phyloP scores from a whole-genome alignment of 164 flowering plant species.

The Piper betle region DNA sequence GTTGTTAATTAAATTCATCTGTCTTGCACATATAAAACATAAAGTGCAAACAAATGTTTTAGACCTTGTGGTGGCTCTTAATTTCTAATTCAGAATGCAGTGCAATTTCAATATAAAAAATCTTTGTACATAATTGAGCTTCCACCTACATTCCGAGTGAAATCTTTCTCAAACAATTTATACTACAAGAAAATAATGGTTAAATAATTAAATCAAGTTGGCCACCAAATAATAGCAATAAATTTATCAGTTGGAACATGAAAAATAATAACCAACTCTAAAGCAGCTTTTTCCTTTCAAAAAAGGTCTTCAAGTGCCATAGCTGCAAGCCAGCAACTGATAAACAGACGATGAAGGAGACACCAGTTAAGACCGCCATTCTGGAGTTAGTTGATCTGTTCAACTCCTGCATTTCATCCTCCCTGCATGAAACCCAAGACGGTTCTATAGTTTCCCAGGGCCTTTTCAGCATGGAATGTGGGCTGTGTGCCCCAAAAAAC shows the following conservation, averaged over 20 bases:
- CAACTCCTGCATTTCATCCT: slow-evolving; percentile 71
- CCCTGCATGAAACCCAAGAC: slow-evolving; percentile 29
- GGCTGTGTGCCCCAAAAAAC: background rate
- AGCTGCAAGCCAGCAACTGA: slow-evolving; percentile 68
- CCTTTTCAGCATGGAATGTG: background rate
- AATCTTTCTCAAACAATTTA: background rate
- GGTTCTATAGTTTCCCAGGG: background rate
- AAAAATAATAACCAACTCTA: slow-evolving; percentile 12
- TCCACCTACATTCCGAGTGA: background rate
- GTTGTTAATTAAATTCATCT: too few species aligned
- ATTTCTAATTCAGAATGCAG: too few species aligned
- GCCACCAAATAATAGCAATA: too few species aligned
- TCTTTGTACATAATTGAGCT: too few species aligned
- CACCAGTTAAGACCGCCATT: slow-evolving; percentile 46
- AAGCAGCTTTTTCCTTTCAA: slow-evolving; percentile 81
- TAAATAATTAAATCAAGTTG: too few species aligned
- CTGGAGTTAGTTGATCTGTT: slow-evolving; percentile 52
- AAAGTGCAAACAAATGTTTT: too few species aligned
- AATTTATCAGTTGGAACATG: background rate
- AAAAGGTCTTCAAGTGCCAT: slow-evolving; percentile 80
- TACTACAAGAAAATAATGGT: background rate
- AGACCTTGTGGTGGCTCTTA: too few species aligned
- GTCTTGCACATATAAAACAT: too few species aligned
- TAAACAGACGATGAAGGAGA: slow-evolving; percentile 49
- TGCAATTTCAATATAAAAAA: too few species aligned